Evolutionary conservation across 2,329 filamentous ascomycete species (phyloP).

Genomic region (Xylariales sp.): DNA sequence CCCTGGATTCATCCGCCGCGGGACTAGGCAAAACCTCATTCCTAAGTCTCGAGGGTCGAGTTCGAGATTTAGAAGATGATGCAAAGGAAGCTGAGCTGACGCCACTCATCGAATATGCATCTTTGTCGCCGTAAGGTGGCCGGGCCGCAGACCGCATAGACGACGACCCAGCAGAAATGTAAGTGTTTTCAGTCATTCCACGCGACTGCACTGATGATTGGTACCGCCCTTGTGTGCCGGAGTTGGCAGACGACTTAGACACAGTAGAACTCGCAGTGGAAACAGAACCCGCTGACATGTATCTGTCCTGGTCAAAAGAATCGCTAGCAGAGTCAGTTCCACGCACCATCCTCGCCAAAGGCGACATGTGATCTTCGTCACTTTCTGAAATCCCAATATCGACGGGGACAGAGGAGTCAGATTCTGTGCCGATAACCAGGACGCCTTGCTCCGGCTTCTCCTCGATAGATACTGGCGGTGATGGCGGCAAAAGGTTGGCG

Average conservation of each 20-base stretch:
- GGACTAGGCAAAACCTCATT: slow-evolving; percentile 85
- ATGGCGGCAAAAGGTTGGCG: slow-evolving; percentile 80
- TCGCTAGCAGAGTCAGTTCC: slow-evolving; percentile 73
- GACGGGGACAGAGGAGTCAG: slow-evolving; percentile 66
- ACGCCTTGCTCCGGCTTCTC: slow-evolving; percentile 69
- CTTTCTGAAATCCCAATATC: slow-evolving; percentile 75
- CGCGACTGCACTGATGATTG: slow-evolving; percentile 64
- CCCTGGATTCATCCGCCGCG: slow-evolving; percentile 68
- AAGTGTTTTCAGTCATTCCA: slow-evolving; percentile 71
- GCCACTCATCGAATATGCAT: slow-evolving; percentile 68
- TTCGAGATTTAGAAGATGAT: slow-evolving; percentile 58
- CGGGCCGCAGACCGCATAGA: slow-evolving; percentile 59
- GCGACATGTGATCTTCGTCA: slow-evolving; percentile 81
- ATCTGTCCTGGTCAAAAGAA: slow-evolving; percentile 67
- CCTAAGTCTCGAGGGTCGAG: slow-evolving; percentile 75
- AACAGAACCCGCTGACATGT: slow-evolving; percentile 74
- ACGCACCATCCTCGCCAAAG: slow-evolving; percentile 78
- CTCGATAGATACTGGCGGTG: slow-evolving; percentile 83
- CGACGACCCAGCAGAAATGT: slow-evolving; percentile 75
- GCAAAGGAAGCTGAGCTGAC: slow-evolving; percentile 62
- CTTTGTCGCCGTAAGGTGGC: slow-evolving; percentile 53
- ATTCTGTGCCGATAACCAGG: slow-evolving; percentile 64
- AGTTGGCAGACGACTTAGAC: slow-evolving; percentile 66
- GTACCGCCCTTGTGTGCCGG: slow-evolving; percentile 62
- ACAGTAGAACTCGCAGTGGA: slow-evolving; percentile 73